Evolutionary conservation across 768 basidiomycete genomes (phyloP).

Genomic region (Gymnopilus dilepis): DNA sequence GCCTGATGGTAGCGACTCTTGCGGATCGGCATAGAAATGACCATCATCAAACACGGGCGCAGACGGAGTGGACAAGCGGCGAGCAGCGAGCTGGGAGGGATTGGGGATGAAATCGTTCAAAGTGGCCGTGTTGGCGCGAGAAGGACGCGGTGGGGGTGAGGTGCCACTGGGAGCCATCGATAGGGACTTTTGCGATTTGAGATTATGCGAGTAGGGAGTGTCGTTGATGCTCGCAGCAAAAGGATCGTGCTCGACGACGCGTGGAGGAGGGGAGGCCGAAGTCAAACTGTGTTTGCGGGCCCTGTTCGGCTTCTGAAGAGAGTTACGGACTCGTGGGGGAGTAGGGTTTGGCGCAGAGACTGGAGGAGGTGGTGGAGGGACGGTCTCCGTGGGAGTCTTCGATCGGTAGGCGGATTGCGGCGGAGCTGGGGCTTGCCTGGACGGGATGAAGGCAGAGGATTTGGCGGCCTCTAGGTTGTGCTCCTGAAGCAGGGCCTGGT

Average conservation of each 20-base stretch:
- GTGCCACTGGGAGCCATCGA: constrained; percentile 41
- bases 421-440: constrained; percentile 46
- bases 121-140: constrained; percentile 83
- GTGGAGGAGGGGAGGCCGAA: constrained; percentile 38
- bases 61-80: constrained; percentile 58
- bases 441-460: constrained; percentile 39
- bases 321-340: constrained; percentile 51
- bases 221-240: constrained; percentile 51
- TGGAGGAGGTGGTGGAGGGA: constrained; percentile 33
- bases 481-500: constrained; percentile 72
- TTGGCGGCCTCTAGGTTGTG: constrained; percentile 59
- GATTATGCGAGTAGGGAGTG: constrained; percentile 35
- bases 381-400: constrained; percentile 52
- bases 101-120: constrained; percentile 74
- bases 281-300: constrained; percentile 59
- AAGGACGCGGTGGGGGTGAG: constrained; percentile 77
- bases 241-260: constrained; percentile 58
- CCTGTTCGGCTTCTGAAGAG: constrained; percentile 65
- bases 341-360: constrained; percentile 31
- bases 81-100: constrained; percentile 44
- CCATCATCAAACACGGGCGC: constrained; percentile 38
- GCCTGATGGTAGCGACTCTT: constrained; percentile 44
- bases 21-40: constrained; percentile 52
- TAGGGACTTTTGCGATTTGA: constrained; percentile 36
- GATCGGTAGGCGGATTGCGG: constrained; percentile 46